phyloP scores from a whole-genome alignment of 2,329 filamentous ascomycete genomes.

The Phaeomoniella chlamydospora region DNA sequence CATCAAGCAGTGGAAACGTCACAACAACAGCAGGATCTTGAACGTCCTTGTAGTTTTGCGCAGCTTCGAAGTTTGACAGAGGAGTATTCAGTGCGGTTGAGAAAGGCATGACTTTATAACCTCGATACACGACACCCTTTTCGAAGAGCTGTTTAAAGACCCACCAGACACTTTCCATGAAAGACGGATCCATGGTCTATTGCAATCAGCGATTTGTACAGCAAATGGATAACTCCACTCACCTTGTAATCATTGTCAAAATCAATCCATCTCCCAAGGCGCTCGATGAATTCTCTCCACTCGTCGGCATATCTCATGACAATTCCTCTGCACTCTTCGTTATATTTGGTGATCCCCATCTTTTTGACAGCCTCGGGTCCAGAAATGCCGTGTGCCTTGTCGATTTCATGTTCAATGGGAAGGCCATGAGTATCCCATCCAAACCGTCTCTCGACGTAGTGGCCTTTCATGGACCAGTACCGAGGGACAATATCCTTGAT shows the following conservation, averaged over 20 bases:
- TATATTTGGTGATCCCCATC: conserved; percentile 72
- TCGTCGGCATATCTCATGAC: conserved; percentile 75
- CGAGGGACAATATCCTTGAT: conserved; percentile 88
- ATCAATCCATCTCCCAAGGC: conserved; percentile 79
- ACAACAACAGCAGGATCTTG: conserved; percentile 75
- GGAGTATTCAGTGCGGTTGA: conserved; percentile 72
- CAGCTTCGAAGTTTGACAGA: conserved; percentile 76
- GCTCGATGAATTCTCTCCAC: conserved; percentile 70
- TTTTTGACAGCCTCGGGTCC: conserved; percentile 72
- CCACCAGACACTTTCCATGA: conserved; percentile 91
- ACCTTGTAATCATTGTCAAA: conserved; percentile 89
- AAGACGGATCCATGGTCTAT: conserved; percentile 69
- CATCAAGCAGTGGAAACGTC: conserved; percentile 62
- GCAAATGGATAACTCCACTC: conserved; percentile 2
- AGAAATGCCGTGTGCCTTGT: conserved; percentile 76
- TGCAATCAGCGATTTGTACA: conserved; percentile 1
- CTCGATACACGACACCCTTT: conserved; percentile 71
- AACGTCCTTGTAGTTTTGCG: conserved; percentile 79
- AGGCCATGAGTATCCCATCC: conserved; percentile 85
- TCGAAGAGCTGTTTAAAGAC: conserved; percentile 79
- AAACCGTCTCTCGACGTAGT: conserved; percentile 72
- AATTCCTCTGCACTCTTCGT: conserved; percentile 71
- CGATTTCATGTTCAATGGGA: conserved; percentile 84
- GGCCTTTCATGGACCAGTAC: conserved; percentile 89
- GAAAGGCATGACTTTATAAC: conserved; percentile 78